Conservation (phyloP, 164 flowering plant species). For the Dillenia turbinata region DNA sequence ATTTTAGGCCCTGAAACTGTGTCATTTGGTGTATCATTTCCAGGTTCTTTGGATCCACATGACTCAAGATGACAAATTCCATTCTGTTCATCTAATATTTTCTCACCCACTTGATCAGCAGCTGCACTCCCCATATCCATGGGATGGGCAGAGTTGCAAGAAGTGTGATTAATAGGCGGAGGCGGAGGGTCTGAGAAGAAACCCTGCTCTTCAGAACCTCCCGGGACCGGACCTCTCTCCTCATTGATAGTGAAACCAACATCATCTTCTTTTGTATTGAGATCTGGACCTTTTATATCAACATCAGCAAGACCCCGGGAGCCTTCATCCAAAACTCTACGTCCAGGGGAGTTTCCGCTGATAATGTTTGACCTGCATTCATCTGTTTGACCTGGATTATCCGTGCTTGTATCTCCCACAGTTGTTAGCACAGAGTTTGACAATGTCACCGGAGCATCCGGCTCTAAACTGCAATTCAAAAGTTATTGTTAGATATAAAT, state of each 20-base stretch:
- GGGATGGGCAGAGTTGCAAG: slow-evolving; percentile 11
- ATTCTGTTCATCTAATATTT: slow-evolving; percentile 12
- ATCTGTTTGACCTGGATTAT: slow-evolving; percentile 13
- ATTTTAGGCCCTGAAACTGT: slow-evolving; percentile 20
- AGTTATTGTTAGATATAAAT: slow-evolving; percentile 14
- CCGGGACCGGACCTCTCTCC: slow-evolving; percentile 8
- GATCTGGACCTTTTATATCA: slow-evolving; percentile 8
- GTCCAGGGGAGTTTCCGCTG: slow-evolving; percentile 13
- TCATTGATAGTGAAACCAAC: slow-evolving; percentile 15
- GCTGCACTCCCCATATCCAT: background rate
- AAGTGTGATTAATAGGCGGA: slow-evolving; percentile 2
- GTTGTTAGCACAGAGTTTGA: slow-evolving; percentile 16
- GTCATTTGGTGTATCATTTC: slow-evolving; percentile 9
- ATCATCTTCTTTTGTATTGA: slow-evolving; percentile 11
- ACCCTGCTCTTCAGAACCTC: slow-evolving; percentile 15
- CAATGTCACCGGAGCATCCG: slow-evolving; percentile 24
- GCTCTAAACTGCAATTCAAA: slow-evolving; percentile 61
- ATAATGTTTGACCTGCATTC: slow-evolving; percentile 17
- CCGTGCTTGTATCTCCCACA: slow-evolving; percentile 5
- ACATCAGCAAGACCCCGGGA: slow-evolving; percentile 8
- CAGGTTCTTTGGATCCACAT: slow-evolving; percentile 12
- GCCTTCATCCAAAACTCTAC: slow-evolving; percentile 15
- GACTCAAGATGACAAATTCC: slow-evolving; percentile 11
- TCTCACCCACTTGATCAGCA: slow-evolving; percentile 15
- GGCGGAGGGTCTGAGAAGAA: slow-evolving; percentile 9